Percentiles rank a stretch among this genome's conserved stretches.
These are phyloP conservation scores for Gastrolobium villosum DNA, from an alignment of 306 rosid genomes.

Conservation along the genomic window DNA sequence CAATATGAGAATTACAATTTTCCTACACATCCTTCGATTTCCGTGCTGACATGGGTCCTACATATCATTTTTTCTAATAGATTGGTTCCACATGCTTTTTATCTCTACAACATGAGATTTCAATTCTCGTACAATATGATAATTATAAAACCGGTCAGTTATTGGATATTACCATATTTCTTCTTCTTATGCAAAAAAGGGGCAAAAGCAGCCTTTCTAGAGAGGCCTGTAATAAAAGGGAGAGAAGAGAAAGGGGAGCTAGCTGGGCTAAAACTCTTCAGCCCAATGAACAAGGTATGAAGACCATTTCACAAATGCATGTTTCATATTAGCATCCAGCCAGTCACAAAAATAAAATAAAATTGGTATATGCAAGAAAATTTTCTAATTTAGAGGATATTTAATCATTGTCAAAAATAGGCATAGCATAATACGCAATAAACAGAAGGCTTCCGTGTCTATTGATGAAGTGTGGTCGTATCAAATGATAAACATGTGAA, in stretches of 20 bases:
- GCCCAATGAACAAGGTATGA: conserved; percentile 25
- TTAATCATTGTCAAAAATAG: conserved; percentile 47
- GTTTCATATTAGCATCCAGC: background rate
- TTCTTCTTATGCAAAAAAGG: background rate
- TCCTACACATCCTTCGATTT: too few relatives aligned
- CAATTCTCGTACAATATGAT: too few relatives aligned
- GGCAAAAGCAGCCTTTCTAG: background rate
- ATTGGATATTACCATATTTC: background rate
- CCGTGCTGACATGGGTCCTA: too few relatives aligned
- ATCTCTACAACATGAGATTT: too few relatives aligned
- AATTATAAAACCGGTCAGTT: too few relatives aligned
- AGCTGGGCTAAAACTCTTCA: conserved; percentile 35
- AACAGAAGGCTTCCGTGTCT: conserved; percentile 35
- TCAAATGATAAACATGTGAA: conserved; percentile 58
- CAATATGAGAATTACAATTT: too few relatives aligned
- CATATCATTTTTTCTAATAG: too few relatives aligned
- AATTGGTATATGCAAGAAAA: conserved; percentile 27
- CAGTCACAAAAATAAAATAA: background rate
- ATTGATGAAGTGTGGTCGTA: conserved; percentile 46
- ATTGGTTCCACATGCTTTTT: too few relatives aligned
- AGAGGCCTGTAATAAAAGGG: conserved; percentile 4
- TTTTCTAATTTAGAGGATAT: conserved; percentile 28
- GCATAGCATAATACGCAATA: conserved; percentile 45
- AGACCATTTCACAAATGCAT: background rate
- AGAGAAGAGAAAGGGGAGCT: background rate